Evolutionary conservation across 805 yeast genomes (phyloP).

Genomic region (Kluyveromyces starmeri): DNA sequence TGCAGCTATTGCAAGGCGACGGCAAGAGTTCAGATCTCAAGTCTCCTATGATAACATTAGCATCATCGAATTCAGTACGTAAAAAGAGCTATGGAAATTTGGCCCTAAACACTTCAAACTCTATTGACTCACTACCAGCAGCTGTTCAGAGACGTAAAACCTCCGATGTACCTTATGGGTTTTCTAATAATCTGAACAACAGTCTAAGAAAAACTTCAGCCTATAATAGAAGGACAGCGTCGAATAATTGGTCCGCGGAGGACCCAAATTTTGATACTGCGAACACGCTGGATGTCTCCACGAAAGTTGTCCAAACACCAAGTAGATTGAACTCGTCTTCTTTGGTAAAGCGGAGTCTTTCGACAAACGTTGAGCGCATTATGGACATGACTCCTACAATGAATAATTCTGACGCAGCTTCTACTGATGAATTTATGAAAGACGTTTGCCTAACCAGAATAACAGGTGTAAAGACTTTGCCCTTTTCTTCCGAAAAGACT

Average conservation of each 20-base stretch:
- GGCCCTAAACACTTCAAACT: slow-evolving; percentile 1
- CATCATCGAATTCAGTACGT: not conserved
- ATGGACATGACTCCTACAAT: slow-evolving; percentile 5
- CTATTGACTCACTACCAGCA: not conserved
- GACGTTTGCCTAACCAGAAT: slow-evolving; percentile 65
- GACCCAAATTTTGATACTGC: slow-evolving; percentile 4
- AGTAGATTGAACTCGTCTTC: slow-evolving; percentile 2
- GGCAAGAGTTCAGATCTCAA: not conserved
- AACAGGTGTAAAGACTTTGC: slow-evolving; percentile 26
- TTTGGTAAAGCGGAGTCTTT: slow-evolving; percentile 16
- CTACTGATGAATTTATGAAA: slow-evolving; percentile 40
- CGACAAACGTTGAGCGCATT: slow-evolving; percentile 26
- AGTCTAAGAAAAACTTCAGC: slow-evolving; percentile 17
- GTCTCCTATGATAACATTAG: not conserved
- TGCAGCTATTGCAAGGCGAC: slow-evolving; percentile 1
- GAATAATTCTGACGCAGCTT: slow-evolving; percentile 31
- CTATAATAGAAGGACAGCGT: slow-evolving; percentile 17
- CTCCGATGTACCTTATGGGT: slow-evolving; percentile 4
- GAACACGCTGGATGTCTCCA: not conserved
- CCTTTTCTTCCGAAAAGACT: slow-evolving; percentile 27
- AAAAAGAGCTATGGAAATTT: slow-evolving; percentile 5
- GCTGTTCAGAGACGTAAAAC: slow-evolving; percentile 3
- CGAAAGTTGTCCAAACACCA: slow-evolving; percentile 3
- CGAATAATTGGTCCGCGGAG: slow-evolving; percentile 8
- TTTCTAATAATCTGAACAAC: slow-evolving; percentile 6